Conservation (phyloP, 129 eudicot genomes). For the Artemisia argyi region DNA sequence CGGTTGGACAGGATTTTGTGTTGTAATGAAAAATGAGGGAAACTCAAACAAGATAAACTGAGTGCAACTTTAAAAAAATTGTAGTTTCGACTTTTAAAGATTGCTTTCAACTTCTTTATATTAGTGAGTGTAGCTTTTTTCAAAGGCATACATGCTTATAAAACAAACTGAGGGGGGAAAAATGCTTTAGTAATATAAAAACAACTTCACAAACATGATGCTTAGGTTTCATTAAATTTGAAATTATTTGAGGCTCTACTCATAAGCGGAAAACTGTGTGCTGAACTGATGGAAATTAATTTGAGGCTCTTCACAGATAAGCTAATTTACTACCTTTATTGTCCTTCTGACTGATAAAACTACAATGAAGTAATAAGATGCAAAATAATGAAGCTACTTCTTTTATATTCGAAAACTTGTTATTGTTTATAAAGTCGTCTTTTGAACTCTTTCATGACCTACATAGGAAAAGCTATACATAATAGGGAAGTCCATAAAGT, state of each 20-base stretch:
- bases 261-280: no score
- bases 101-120: background rate
- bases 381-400: background rate
- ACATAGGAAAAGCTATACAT: background rate
- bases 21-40: no score
- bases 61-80: no score
- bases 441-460: background rate
- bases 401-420: background rate
- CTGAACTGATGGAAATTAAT: no score
- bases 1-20: no score
- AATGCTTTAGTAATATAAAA: no score
- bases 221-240: no score
- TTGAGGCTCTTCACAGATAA: no score
- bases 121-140: background rate
- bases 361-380: background rate
- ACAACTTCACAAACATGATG: no score
- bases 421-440: background rate
- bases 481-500: background rate
- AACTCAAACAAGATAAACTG: background rate
- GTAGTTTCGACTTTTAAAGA: background rate
- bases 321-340: background rate
- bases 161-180: no score
- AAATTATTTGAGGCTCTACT: no score
- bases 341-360: background rate
- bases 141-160: no score